Base-by-base conservation (phyloP, 768 basidiomycete genomes). In the Calocybe indica region DNA sequence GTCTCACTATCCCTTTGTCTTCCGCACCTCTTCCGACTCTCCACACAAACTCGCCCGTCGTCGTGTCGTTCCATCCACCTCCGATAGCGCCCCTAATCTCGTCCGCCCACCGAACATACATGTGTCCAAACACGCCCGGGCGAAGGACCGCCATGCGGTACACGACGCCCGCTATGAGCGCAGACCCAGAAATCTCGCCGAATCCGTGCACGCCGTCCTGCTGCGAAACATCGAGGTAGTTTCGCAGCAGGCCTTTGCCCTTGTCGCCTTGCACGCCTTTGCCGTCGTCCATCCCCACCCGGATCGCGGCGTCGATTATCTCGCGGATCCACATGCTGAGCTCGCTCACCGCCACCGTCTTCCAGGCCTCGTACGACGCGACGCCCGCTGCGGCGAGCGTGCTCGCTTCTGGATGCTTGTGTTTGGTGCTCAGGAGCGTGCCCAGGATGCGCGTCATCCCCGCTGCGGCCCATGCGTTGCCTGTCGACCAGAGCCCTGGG, bases 381-480 rank as follows among this genome's bases (percentile, higher is more conserved):
- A 63, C 45, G 7, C 72, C 69, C 0, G 73, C 67, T 22, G 4
- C 22, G 22, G 22, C 22, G 22, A 22, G 22, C 22, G 22, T 22
- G 22, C 22, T 22, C 22, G 22, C 22, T 22, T 22, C 22, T 4
- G 22, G 22, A 22, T 22, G 22, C 22, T 22, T 22, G 22, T 22
- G 22, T 22, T 22, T 22, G 22, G 22, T 22, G 48, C 72, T 71
- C 36, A 70, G 54, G 7, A 75, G 56, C 0, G 73, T 72, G 15
- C 74, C 74, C 30, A 77, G 62, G 5, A 88, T 80, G 5, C 85
- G 73, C 28, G 79, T 62, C 72, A 83, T 82, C 1, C 85, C 85
- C 1, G 76, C 78, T 1, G 82, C 82, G 0, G 83, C 85, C 87
- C 87, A 88, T 0, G 69, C 83, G 52, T 88, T 88, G 2, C 80